These are phyloP conservation scores for Alnus glutinosa DNA, from an alignment of 306 rosid genomes.

Conservation along the genomic window DNA sequence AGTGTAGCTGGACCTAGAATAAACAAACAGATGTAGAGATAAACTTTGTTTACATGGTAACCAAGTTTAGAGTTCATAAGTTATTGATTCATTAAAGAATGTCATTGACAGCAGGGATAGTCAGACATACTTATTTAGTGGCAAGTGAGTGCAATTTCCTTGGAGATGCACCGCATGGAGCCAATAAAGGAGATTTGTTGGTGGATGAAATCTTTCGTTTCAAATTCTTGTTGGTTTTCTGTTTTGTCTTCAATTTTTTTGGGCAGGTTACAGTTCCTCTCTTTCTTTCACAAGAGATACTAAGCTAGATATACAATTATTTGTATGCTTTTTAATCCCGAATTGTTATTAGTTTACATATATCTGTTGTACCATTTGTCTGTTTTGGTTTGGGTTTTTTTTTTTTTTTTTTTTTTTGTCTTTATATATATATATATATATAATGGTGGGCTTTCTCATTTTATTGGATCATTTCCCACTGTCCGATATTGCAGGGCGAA, in stretches of 20 bases:
- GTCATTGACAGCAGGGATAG: background rate
- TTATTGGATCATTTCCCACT: conserved; percentile 7
- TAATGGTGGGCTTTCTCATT: background rate
- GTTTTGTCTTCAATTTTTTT: background rate
- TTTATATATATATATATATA: background rate
- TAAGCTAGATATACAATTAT: background rate
- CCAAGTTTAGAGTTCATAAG: background rate
- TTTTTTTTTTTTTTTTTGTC: background rate
- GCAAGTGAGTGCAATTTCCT: background rate
- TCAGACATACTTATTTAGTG: background rate
- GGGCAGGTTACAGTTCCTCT: background rate
- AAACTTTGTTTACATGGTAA: background rate
- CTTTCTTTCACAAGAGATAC: background rate
- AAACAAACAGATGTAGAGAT: background rate
- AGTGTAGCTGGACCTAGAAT: background rate
- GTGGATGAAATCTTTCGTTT: background rate
- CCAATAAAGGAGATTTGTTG: background rate
- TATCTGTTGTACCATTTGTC: background rate
- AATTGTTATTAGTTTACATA: background rate
- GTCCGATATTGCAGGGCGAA: conserved; percentile 21
- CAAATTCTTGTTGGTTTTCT: background rate
- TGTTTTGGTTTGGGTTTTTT: background rate
- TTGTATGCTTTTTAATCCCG: background rate
- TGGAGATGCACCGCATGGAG: background rate
- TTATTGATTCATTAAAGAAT: background rate